Conservation (phyloP, 371 early-diverging fungal genomes). For the Pancytospora philotis region DNA sequence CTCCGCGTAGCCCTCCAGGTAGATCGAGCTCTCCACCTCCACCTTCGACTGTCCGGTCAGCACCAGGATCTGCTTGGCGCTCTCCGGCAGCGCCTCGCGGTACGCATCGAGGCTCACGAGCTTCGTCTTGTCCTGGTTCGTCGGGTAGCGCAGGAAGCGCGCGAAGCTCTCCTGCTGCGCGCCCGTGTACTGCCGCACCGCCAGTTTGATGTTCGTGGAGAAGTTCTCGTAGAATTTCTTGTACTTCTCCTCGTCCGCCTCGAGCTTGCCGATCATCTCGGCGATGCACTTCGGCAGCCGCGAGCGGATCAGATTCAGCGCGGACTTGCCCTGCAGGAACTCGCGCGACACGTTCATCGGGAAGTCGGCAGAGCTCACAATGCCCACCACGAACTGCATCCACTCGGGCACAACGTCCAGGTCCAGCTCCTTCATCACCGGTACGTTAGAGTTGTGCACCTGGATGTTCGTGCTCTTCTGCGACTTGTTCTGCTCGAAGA, state of each 20-base stretch:
- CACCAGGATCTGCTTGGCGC: conserved; percentile 75
- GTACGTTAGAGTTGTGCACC: conserved; percentile 82
- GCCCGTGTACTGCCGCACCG: conserved; percentile 70
- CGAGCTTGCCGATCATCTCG: conserved; percentile 75
- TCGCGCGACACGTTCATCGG: conserved; percentile 90
- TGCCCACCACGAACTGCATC: conserved; percentile 72
- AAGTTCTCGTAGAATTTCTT: conserved; percentile 81
- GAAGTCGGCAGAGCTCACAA: conserved; percentile 82
- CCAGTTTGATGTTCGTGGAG: conserved; percentile 77
- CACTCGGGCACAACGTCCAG: conserved; percentile 72
- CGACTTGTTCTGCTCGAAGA: conserved; percentile 64
- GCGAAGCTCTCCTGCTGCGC: conserved; percentile 70
- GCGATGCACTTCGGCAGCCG: conserved; percentile 78
- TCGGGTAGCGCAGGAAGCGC: conserved; percentile 74
- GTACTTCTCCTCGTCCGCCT: conserved; percentile 71
- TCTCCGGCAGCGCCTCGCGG: conserved; percentile 70
- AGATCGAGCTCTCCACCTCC: conserved; percentile 69
- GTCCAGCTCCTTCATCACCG: conserved; percentile 78
- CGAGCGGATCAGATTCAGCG: conserved; percentile 79
- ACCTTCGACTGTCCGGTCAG: conserved; percentile 66
- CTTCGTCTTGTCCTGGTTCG: conserved; percentile 73
- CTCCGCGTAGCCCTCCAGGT: conserved; percentile 71
- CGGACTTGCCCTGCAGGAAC: conserved; percentile 81
- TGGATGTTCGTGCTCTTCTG: conserved; percentile 82
- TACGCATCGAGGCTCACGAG: conserved; percentile 71